Evolutionary conservation across 495 filamentous ascomycete genomes (phyloP).

Genomic region (Hypoxylon perforatum): DNA sequence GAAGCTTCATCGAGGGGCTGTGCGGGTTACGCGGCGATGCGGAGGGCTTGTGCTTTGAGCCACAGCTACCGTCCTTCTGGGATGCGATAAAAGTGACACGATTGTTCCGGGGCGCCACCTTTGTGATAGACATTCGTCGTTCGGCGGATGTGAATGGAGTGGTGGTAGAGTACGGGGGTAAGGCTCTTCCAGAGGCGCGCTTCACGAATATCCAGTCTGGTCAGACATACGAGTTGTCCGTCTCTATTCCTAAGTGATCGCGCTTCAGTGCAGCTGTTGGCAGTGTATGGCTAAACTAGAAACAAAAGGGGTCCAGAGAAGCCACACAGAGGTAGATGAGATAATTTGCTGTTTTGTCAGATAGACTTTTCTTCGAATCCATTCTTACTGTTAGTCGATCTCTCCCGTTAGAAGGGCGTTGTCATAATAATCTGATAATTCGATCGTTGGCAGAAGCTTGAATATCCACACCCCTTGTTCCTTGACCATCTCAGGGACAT

Average conservation of each 20-base stretch:
- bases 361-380: conserved; percentile 24
- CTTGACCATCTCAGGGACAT: conserved; percentile 9
- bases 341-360: conserved; percentile 10
- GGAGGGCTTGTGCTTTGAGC: conserved; percentile 57
- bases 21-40: conserved; percentile 63
- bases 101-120: conserved; percentile 62
- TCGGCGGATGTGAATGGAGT: conserved; percentile 56
- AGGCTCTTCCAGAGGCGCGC: conserved; percentile 49
- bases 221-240: conserved; percentile 54
- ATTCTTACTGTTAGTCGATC: neutral
- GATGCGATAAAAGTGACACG: conserved; percentile 59
- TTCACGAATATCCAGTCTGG: conserved; percentile 54
- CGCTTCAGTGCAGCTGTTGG: neutral
- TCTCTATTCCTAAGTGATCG: conserved; percentile 48
- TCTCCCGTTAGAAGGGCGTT: neutral
- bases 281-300: neutral
- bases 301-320: conserved; percentile 15
- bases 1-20: conserved; percentile 64
- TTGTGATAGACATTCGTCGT: conserved; percentile 56
- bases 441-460: neutral
- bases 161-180: conserved; percentile 48
- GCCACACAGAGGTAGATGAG: neutral
- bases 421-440: neutral
- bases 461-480: neutral
- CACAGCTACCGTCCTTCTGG: conserved; percentile 63